A percentile compares a stretch with the other conserved stretches of the same genome.
Evolutionary conservation across 257 asterid genomes (phyloP).

Genomic region (Ligustrum vulgare): DNA sequence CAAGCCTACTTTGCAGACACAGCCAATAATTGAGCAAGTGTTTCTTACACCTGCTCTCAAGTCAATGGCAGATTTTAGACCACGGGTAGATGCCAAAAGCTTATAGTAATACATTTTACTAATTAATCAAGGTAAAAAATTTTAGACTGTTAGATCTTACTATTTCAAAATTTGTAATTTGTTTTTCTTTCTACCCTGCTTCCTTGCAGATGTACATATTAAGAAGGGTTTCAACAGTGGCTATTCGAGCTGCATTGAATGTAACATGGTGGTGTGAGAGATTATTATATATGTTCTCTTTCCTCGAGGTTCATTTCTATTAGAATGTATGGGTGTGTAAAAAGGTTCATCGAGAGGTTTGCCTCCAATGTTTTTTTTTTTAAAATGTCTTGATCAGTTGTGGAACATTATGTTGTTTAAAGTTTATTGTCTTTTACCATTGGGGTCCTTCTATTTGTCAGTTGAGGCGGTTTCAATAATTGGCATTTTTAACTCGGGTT

Average conservation of each 20-base stretch:
- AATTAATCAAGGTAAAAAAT: neutral
- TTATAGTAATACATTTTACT: neutral
- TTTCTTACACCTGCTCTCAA: conserved; percentile 78
- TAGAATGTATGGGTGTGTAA: too few relatives aligned
- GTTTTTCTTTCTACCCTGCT: conserved; percentile 3
- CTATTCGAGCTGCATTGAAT: conserved; percentile 96
- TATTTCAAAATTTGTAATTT: conserved; percentile 5
- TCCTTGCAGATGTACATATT: conserved; percentile 81
- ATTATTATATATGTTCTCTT: conserved; percentile 93
- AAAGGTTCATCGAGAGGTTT: too few relatives aligned
- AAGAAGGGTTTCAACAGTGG: conserved; percentile 95
- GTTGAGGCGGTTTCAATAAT: too few relatives aligned
- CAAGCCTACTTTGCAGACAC: conserved; percentile 88
- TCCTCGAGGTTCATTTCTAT: conserved; percentile 79
- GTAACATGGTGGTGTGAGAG: conserved; percentile 82
- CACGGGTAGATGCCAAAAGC: conserved; percentile 55
- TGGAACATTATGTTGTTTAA: too few relatives aligned
- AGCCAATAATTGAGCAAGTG: conserved; percentile 94
- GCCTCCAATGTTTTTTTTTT: too few relatives aligned
- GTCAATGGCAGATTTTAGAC: conserved; percentile 83
- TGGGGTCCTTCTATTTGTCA: too few relatives aligned
- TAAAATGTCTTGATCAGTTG: too few relatives aligned
- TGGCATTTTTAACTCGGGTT: too few relatives aligned
- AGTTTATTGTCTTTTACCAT: too few relatives aligned
- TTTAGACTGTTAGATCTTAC: neutral